These are phyloP conservation scores for Zalaria obscura DNA, from an alignment of 2,329 filamentous ascomycete species.

Conservation along the genomic window DNA sequence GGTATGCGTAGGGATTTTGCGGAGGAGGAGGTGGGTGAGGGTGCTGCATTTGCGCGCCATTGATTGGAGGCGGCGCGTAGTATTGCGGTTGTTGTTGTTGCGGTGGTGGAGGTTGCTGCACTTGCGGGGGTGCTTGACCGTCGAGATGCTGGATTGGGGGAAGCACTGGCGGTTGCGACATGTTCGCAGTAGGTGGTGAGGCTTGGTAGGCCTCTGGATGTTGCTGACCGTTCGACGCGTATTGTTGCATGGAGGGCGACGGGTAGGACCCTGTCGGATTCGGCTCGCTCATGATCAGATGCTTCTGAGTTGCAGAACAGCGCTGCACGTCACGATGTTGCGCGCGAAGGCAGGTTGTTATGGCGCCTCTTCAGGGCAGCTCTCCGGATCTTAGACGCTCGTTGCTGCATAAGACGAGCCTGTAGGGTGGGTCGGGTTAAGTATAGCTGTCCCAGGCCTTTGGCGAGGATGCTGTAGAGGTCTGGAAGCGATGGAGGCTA, in stretches of 20 bases:
- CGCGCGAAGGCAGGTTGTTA: not conserved
- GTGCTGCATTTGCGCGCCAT: conserved; percentile 10
- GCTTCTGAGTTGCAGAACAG: not conserved
- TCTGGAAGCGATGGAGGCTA: not conserved
- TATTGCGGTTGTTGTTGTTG: conserved; percentile 9
- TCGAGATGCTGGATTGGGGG: conserved; percentile 14
- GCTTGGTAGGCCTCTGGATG: not conserved
- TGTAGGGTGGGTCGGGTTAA: not conserved
- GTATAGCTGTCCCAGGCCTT: not conserved
- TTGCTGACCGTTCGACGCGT: not conserved
- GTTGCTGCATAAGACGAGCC: not conserved
- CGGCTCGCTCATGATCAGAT: not conserved
- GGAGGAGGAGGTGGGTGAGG: conserved; percentile 11
- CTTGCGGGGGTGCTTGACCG: conserved; percentile 2
- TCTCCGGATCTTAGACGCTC: not conserved
- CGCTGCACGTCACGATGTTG: not conserved
- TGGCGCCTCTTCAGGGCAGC: not conserved
- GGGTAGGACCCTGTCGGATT: not conserved
- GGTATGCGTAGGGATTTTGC: conserved; percentile 10
- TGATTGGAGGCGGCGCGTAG: conserved; percentile 8
- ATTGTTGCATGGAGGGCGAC: not conserved
- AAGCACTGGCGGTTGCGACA: conserved; percentile 5
- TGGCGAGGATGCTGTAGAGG: not conserved
- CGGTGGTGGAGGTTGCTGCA: not conserved
- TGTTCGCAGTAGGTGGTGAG: not conserved